phyloP scores from a whole-genome alignment of 768 basidiomycete genomes.

The Tylopilus cervinicoccineus region DNA sequence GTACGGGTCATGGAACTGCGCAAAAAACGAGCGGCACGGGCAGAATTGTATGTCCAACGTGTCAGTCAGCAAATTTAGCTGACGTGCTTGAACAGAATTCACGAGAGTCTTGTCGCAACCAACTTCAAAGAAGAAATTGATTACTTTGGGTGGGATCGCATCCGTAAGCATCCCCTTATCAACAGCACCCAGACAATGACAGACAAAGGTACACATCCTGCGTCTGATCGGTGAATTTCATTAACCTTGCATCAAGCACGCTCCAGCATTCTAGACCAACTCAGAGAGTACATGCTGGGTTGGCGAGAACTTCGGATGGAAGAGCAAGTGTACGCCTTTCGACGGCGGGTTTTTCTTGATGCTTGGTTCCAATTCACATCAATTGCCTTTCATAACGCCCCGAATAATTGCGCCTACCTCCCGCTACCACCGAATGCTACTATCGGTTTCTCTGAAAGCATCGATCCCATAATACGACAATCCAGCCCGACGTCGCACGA shows the following conservation, averaged over 20 bases:
- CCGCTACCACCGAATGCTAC: slow-evolving; percentile 27
- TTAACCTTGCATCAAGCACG: slow-evolving; percentile 18
- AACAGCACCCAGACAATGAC: slow-evolving; percentile 23
- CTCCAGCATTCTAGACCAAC: slow-evolving; percentile 14
- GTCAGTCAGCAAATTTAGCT: not conserved
- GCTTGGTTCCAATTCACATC: slow-evolving; percentile 24
- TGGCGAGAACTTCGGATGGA: slow-evolving; percentile 32
- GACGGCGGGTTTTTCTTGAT: slow-evolving; percentile 25
- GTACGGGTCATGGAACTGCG: slow-evolving; percentile 18
- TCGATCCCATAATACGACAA: slow-evolving; percentile 27
- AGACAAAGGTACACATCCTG: slow-evolving; percentile 14
- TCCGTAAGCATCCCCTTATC: slow-evolving; percentile 28
- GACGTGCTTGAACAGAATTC: slow-evolving; percentile 18
- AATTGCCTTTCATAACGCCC: slow-evolving; percentile 9
- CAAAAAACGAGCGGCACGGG: slow-evolving; percentile 23
- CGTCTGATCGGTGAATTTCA: not conserved
- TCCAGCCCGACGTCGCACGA: slow-evolving; percentile 2
- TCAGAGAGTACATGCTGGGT: slow-evolving; percentile 24
- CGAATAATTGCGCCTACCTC: slow-evolving; percentile 16
- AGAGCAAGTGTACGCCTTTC: slow-evolving; percentile 24
- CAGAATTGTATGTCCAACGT: slow-evolving; percentile 21
- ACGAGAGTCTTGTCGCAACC: slow-evolving; percentile 10
- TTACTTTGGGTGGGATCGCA: slow-evolving; percentile 30
- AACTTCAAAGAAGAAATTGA: slow-evolving; percentile 28
- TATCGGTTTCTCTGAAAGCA: slow-evolving; percentile 18